Percentiles rank a stretch among this genome's conserved stretches.
phyloP scores from a whole-genome alignment of 1,139 yeast species.

The Pichia sp. region DNA sequence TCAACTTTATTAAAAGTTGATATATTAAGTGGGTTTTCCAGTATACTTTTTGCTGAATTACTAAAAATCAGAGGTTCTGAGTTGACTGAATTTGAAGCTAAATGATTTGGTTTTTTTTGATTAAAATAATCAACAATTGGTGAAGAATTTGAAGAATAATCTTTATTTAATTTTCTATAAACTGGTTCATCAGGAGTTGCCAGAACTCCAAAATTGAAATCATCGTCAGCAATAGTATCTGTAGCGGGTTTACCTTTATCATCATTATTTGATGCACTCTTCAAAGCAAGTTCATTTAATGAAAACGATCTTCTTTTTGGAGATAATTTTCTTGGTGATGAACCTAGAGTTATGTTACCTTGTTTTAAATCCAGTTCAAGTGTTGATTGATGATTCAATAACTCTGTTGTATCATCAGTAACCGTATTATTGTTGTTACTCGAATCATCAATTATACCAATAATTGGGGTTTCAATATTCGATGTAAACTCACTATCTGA shows the following conservation, averaged over 20 bases:
- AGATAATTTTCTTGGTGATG: conserved; percentile 26
- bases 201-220: conserved; percentile 6
- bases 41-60: background rate
- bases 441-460: background rate
- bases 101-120: background rate
- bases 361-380: conserved; percentile 12
- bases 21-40: background rate
- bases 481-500: conserved; percentile 1
- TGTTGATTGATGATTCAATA: background rate
- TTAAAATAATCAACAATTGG: conserved; percentile 4
- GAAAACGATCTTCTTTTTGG: conserved; percentile 18
- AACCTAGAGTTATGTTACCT: conserved; percentile 20
- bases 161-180: conserved; percentile 15
- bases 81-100: background rate
- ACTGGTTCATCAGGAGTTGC: conserved; percentile 13
- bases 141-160: conserved; percentile 4
- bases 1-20: background rate
- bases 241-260: background rate
- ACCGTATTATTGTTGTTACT: background rate
- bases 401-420: background rate
- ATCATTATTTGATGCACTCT: background rate
- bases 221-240: conserved; percentile 1
- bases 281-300: background rate
- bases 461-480: background rate
- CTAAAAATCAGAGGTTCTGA: background rate